Conservation (phyloP, 23 red algal species). For the Cyanidium caldarium region DNA sequence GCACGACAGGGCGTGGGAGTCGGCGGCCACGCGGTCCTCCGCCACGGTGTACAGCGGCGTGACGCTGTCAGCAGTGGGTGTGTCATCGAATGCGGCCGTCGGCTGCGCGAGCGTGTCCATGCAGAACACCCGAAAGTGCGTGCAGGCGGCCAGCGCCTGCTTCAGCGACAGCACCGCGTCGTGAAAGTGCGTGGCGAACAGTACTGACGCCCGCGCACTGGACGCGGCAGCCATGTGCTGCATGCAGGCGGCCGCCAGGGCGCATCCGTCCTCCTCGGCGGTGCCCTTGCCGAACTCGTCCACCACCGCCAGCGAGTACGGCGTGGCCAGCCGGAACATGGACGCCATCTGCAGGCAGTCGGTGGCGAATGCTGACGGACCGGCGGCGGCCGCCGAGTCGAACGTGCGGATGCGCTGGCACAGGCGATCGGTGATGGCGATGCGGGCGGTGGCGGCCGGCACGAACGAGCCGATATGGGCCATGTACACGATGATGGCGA, state of each 20-base stretch:
- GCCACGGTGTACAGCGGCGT: neutral
- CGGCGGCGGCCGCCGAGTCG: slow-evolving; percentile 5
- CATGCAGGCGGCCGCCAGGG: neutral
- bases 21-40: neutral
- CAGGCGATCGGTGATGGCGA: slow-evolving; percentile 7
- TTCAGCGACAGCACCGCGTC: neutral
- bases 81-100: neutral
- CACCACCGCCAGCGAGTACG: slow-evolving; percentile 7
- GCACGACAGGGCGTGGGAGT: neutral
- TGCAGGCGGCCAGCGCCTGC: neutral
- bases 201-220: neutral
- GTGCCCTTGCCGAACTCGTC: slow-evolving; percentile 48
- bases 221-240: neutral
- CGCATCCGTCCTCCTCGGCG: slow-evolving; percentile 5
- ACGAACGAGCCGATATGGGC: slow-evolving; percentile 31
- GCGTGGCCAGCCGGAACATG: slow-evolving; percentile 3
- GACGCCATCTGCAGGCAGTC: slow-evolving; percentile 26
- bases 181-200: slow-evolving; percentile 7
- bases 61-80: neutral
- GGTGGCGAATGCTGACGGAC: slow-evolving; percentile 10
- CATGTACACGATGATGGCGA: slow-evolving; percentile 14
- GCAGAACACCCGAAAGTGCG: neutral
- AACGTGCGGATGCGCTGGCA: slow-evolving; percentile 5
- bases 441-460: slow-evolving; percentile 5
- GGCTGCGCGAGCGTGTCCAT: neutral